A percentile compares a stretch with the other conserved stretches of the same genome.
These are phyloP conservation scores for Nakaseomyces nivariensis DNA, from an alignment of 1,139 yeast genomes.

Conservation along the genomic window DNA sequence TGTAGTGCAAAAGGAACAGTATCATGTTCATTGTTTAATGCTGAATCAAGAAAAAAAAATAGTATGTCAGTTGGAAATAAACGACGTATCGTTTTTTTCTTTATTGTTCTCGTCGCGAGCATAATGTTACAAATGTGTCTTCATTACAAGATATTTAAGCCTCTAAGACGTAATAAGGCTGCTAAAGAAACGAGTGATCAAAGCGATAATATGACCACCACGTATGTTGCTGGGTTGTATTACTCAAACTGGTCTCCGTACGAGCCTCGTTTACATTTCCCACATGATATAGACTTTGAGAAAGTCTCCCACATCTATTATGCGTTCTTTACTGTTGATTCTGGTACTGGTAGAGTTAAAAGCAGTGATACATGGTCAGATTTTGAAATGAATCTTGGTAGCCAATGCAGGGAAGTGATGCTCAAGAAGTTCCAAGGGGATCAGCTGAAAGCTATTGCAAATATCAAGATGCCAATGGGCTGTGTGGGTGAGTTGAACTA, in stretches of 20 bases:
- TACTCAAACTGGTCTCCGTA: conserved; percentile 71
- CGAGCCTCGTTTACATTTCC: conserved; percentile 45
- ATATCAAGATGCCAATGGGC: conserved; percentile 33
- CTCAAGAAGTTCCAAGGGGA: not conserved
- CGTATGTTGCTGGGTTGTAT: conserved; percentile 31
- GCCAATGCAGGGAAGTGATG: conserved; percentile 3
- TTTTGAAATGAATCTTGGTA: conserved; percentile 33
- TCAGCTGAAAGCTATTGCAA: not conserved
- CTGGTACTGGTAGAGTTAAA: conserved; percentile 42
- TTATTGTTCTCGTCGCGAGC: not conserved
- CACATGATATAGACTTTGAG: conserved; percentile 52
- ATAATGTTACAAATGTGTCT: conserved; percentile 11
- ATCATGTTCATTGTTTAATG: not conserved
- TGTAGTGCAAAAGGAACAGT: too few relatives aligned
- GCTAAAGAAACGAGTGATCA: conserved; percentile 5
- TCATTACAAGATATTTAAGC: conserved; percentile 9
- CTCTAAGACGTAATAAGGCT: conserved; percentile 2
- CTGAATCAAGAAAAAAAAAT: not conserved
- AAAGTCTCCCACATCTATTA: conserved; percentile 61
- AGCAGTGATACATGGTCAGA: conserved; percentile 67
- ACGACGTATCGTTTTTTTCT: not conserved
- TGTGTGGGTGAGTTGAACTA: conserved; percentile 46
- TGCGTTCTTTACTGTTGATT: conserved; percentile 59
- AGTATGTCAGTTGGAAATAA: not conserved
- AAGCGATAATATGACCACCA: conserved; percentile 5